Evolutionary conservation across 129 eudicot genomes (phyloP).

Genomic region (Pittosporum tobira): DNA sequence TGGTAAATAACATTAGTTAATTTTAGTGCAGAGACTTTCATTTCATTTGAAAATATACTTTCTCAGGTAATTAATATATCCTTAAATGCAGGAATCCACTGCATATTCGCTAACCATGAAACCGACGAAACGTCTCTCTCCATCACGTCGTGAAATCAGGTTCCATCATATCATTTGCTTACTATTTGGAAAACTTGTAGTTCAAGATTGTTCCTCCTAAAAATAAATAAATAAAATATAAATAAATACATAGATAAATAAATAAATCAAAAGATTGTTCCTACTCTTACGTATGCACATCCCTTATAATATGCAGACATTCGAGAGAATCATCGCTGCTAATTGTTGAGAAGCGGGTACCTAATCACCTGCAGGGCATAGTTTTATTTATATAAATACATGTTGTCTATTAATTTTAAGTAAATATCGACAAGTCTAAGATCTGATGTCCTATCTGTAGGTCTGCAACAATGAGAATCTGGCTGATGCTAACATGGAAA

Average conservation of each 20-base stretch:
- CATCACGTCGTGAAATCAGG: slow-evolving; percentile 52
- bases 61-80: neutral
- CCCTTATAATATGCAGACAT: slow-evolving; percentile 33
- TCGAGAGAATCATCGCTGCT: slow-evolving; percentile 20
- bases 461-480: slow-evolving; percentile 20
- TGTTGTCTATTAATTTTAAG: neutral
- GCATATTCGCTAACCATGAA: slow-evolving; percentile 22
- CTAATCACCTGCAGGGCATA: neutral
- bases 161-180: slow-evolving; percentile 16
- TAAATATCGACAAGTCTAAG: neutral
- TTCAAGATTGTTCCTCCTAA: too few species aligned
- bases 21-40: too few species aligned
- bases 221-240: too few species aligned
- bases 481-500: slow-evolving; percentile 14
- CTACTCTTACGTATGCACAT: slow-evolving; percentile 6
- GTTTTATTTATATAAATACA: neutral
- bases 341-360: slow-evolving; percentile 35
- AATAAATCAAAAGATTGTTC: too few species aligned
- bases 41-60: neutral
- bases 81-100: slow-evolving; percentile 34
- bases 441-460: slow-evolving; percentile 19
- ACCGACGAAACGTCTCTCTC: slow-evolving; percentile 51
- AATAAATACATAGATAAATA: too few species aligned
- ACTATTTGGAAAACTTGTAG: neutral
- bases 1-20: neutral